Conservation (phyloP, 306 rosid species). For the Quercus dentata region DNA sequence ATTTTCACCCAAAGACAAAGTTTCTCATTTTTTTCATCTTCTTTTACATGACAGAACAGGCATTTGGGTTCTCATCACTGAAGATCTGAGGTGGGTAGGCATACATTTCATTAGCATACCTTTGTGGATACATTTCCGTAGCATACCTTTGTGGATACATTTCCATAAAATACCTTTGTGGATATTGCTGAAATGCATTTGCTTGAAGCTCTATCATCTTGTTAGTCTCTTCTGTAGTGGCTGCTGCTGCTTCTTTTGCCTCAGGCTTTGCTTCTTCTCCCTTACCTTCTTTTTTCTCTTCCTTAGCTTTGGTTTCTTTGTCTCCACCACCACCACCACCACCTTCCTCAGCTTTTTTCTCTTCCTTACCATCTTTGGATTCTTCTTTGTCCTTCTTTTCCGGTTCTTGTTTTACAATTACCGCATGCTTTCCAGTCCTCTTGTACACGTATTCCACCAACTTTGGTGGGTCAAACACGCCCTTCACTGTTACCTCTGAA, state of each 20-base stretch:
- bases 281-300: slow-evolving; percentile 20
- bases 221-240: slow-evolving; percentile 25
- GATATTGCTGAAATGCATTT: slow-evolving; percentile 43
- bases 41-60: slow-evolving; percentile 55
- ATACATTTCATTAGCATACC: slow-evolving; percentile 42
- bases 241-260: not conserved
- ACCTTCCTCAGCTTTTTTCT: slow-evolving; percentile 13
- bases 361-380: slow-evolving; percentile 35
- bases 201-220: slow-evolving; percentile 49
- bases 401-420: slow-evolving; percentile 59
- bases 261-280: not conserved
- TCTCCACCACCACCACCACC: slow-evolving; percentile 2
- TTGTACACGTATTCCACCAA: slow-evolving; percentile 64
- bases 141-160: slow-evolving; percentile 16
- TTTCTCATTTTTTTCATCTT: not conserved
- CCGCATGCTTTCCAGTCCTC: slow-evolving; percentile 74
- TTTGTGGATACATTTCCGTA: slow-evolving; percentile 31
- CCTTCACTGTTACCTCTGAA: slow-evolving; percentile 78
- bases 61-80: slow-evolving; percentile 89
- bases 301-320: slow-evolving; percentile 20
- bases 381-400: slow-evolving; percentile 48
- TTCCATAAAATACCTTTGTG: not conserved
- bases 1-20: not conserved
- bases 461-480: slow-evolving; percentile 55
- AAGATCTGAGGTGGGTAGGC: slow-evolving; percentile 70